These are phyloP conservation scores for Leptographium flavum DNA, from an alignment of 2,329 filamentous ascomycete genomes.

Conservation along the genomic window DNA sequence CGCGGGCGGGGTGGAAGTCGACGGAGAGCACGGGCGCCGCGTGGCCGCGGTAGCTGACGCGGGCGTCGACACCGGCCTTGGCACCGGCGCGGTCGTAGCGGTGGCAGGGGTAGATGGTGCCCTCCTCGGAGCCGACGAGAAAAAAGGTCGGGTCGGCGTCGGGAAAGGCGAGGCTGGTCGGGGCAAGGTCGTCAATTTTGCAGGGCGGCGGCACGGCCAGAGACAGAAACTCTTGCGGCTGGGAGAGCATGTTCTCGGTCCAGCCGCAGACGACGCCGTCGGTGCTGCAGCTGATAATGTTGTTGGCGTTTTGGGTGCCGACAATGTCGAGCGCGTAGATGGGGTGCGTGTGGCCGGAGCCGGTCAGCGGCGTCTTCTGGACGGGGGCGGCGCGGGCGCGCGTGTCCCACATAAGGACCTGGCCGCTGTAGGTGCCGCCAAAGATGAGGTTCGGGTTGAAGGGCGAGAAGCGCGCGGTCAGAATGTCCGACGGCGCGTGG, in stretches of 20 bases:
- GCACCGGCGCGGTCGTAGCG: slow-evolving; percentile 93
- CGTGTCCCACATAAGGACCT: slow-evolving; percentile 94
- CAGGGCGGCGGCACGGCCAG: slow-evolving; percentile 73
- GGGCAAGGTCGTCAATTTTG: slow-evolving; percentile 87
- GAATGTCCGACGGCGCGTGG: slow-evolving; percentile 87
- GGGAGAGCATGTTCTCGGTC: slow-evolving; percentile 95
- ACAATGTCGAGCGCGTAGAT: slow-evolving; percentile 93
- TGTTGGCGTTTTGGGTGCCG: slow-evolving; percentile 96
- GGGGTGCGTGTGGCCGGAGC: slow-evolving; percentile 88
- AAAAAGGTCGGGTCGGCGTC: slow-evolving; percentile 95
- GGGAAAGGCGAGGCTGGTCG: slow-evolving; percentile 89
- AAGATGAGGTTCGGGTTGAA: slow-evolving; percentile 95
- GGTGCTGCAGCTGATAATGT: slow-evolving; percentile 92
- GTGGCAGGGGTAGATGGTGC: slow-evolving; percentile 90
- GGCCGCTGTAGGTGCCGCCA: slow-evolving; percentile 90
- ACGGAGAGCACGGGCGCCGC: slow-evolving; percentile 91
- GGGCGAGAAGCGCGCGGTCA: slow-evolving; percentile 94
- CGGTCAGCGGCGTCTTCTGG: slow-evolving; percentile 89
- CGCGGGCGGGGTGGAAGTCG: slow-evolving; percentile 85
- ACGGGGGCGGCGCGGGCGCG: slow-evolving; percentile 79
- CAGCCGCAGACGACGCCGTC: slow-evolving; percentile 94
- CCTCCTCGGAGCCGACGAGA: slow-evolving; percentile 92
- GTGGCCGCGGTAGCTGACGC: slow-evolving; percentile 80
- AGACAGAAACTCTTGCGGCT: slow-evolving; percentile 88
- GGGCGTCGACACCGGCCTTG: slow-evolving; percentile 85